Evolutionary conservation across 176 grass and related monocot species (phyloP), one percentile per base, ranked within the genome.

Genomic region (Eremochloa ophiuroides): DNA sequence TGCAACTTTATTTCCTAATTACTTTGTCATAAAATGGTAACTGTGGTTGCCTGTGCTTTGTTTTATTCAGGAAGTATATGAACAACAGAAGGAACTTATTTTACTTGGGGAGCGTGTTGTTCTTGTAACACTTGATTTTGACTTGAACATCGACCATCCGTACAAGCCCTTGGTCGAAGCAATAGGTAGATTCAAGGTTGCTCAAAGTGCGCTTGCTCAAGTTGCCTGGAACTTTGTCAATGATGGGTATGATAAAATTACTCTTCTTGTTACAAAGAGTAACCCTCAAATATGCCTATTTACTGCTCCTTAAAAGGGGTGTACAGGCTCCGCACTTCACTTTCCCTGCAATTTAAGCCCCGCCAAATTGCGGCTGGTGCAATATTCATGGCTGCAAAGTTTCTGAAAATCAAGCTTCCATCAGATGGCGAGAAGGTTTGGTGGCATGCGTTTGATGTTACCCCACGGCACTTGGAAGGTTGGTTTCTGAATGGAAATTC

Each of bases 151-250:
- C 30, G 68, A 92, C 40, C 95, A 97, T 63, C 95, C 92, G 11
- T 97, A 97, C 81, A 93, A 97, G 55, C 92, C 92, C 55, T 82
- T 97, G 81, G 90, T 97, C 61, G 88, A 97, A 84, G 95, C 95
- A 83, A 93, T 97, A 87, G 91, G 92, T 66, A 97, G 83, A 69
- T 94, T 97, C 66, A 94, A 94, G 77, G 86, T 94, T 80, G 89
- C 92, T 84, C 85, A 97, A 87, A 94, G 94, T 42, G 95, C 90
- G 10, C 95, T 97, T 83, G 95, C 92, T 76, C 95, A 97, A 88
- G 95, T 94, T 92, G 95, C 95, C 75, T 97, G 92, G 95, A 97
- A 92, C 92, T 97, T 97, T 87, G 95, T 97, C 83, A 97, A 97
- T 70, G 95, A 97, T 88, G 95, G 95, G 95, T 97, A 97, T 66